A percentile compares a stretch with the other conserved stretches of the same genome.
phyloP scores from a whole-genome alignment of 345 rosid species.

The Salix arbutifolia region DNA sequence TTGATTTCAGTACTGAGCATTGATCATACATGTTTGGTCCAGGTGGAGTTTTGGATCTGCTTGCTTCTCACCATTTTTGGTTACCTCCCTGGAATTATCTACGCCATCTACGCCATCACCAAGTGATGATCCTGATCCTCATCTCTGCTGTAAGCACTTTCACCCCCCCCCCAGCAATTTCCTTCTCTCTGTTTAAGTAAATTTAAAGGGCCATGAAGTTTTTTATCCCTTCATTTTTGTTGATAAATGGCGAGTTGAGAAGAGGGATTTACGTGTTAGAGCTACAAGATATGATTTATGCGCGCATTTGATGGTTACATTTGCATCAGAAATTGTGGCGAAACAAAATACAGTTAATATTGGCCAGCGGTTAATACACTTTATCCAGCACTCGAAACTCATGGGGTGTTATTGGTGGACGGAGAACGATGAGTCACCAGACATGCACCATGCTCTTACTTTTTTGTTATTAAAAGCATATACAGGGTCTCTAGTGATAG shows the following conservation, averaged over 20 bases:
- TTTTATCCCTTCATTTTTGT: too few species aligned
- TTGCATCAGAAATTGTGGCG: too few species aligned
- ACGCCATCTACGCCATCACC: slow-evolving; percentile 68
- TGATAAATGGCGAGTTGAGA: too few species aligned
- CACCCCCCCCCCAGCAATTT: not conserved
- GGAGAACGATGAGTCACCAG: too few species aligned
- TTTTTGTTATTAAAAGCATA: not conserved
- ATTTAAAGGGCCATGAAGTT: too few species aligned
- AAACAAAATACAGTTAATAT: too few species aligned
- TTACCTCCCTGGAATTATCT: slow-evolving; percentile 75
- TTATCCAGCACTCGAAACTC: too few species aligned
- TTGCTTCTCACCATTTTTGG: slow-evolving; percentile 62
- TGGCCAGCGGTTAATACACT: too few species aligned
- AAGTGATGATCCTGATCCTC: slow-evolving; percentile 20
- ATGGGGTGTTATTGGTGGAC: too few species aligned
- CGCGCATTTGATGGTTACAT: too few species aligned
- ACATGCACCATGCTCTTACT: not conserved
- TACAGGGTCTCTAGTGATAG: not conserved
- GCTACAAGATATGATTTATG: too few species aligned
- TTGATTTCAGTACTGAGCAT: not conserved
- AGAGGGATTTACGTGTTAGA: too few species aligned
- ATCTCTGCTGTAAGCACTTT: not conserved
- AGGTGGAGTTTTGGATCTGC: slow-evolving; percentile 92
- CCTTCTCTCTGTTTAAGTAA: not conserved
- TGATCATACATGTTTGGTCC: not conserved